phyloP scores from a whole-genome alignment of 805 yeast species.

The Kazachstania kunashirensis region DNA sequence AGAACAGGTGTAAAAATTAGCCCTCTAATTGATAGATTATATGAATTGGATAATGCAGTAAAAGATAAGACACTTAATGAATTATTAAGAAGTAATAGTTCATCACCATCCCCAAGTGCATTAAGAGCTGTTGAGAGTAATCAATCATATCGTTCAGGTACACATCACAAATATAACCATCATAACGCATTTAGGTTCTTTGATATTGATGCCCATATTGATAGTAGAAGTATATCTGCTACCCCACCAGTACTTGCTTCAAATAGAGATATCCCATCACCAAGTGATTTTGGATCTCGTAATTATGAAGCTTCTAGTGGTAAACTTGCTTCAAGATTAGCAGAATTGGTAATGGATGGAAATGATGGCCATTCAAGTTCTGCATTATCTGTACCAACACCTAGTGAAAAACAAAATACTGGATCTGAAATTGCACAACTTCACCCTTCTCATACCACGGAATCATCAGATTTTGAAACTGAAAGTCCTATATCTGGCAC shows the following conservation, averaged over 20 bases:
- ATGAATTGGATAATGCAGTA: constrained; percentile 31
- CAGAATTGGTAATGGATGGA: constrained; percentile 9
- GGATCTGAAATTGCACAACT: constrained; percentile 23
- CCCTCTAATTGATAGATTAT: constrained; percentile 24
- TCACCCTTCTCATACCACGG: constrained; percentile 8
- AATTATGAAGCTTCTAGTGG: constrained; percentile 4
- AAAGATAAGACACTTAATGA: constrained; percentile 6
- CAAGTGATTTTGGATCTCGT: neutral
- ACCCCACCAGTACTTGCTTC: constrained; percentile 9
- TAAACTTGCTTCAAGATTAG: constrained; percentile 13
- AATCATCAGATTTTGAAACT: constrained; percentile 7
- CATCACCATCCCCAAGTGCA: neutral
- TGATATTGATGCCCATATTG: constrained; percentile 20
- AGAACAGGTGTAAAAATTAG: constrained; percentile 20
- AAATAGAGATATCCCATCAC: neutral
- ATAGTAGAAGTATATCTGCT: constrained; percentile 20
- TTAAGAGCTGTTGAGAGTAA: neutral
- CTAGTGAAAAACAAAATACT: constrained; percentile 20
- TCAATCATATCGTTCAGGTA: neutral
- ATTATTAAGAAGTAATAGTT: neutral
- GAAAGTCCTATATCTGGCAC: neutral
- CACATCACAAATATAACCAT: constrained; percentile 1
- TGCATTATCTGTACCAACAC: constrained; percentile 20
- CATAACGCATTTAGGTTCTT: constrained; percentile 20
- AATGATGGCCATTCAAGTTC: constrained; percentile 12